phyloP scores from a whole-genome alignment of 495 filamentous ascomycete genomes.

The Penicillium tannophilum region DNA sequence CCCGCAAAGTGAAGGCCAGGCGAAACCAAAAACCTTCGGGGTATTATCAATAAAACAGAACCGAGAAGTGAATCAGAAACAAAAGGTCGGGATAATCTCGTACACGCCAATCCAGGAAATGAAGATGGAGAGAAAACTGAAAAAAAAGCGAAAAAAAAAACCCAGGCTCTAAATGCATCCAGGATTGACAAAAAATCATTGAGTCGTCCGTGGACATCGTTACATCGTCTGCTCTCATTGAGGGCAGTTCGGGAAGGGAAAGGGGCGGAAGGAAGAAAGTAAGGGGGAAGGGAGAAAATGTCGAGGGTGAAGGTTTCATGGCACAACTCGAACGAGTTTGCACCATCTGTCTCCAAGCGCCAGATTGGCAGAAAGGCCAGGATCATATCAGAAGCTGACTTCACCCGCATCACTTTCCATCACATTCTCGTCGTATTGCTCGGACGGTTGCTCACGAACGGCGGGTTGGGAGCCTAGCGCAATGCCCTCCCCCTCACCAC shows the following conservation, averaged over 20 bases:
- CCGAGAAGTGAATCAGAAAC: slow-evolving; percentile 29
- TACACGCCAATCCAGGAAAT: slow-evolving; percentile 17
- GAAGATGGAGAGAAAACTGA: slow-evolving; percentile 17
- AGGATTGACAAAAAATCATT: slow-evolving; percentile 32
- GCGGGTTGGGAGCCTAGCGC: slow-evolving; percentile 35
- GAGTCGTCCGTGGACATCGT: slow-evolving; percentile 28
- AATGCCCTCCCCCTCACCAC: slow-evolving; percentile 51
- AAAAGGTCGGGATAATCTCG: slow-evolving; percentile 15
- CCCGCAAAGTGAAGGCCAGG: slow-evolving; percentile 14
- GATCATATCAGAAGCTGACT: slow-evolving; percentile 44
- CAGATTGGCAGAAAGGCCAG: slow-evolving; percentile 13
- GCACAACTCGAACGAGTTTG: not conserved
- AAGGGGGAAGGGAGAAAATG: slow-evolving; percentile 9
- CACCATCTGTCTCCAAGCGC: slow-evolving; percentile 22
- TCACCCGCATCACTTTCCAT: slow-evolving; percentile 49
- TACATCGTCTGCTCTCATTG: slow-evolving; percentile 18
- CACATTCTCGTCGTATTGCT: slow-evolving; percentile 44
- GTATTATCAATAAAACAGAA: slow-evolving; percentile 46
- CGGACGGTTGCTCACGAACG: slow-evolving; percentile 31
- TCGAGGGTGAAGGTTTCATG: not conserved
- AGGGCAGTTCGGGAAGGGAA: slow-evolving; percentile 10
- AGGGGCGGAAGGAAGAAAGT: slow-evolving; percentile 2
- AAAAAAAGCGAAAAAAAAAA: slow-evolving; percentile 16
- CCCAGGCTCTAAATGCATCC: slow-evolving; percentile 35
- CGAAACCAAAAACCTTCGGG: slow-evolving; percentile 31